Conservation (phyloP, 108 stramenopile genomes). For the Cyclostephanos tholiformis region DNA sequence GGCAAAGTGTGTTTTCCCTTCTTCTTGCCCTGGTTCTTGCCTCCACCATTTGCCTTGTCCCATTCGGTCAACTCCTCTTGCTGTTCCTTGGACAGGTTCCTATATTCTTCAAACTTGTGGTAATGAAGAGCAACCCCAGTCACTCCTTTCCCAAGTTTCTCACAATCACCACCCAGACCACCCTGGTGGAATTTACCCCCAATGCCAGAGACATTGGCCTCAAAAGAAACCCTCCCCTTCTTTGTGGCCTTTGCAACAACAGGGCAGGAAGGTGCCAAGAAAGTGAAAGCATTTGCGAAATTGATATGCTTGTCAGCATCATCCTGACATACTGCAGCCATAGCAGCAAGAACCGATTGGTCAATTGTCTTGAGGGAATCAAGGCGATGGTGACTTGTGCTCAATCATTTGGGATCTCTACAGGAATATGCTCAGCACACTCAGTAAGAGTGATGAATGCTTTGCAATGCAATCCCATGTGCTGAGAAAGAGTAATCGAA, state of each 20-base stretch:
- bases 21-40: no score
- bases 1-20: neutral
- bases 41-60: no score
- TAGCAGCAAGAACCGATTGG: neutral
- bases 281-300: neutral
- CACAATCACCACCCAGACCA: no score
- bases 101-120: neutral
- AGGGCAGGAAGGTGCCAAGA: neutral
- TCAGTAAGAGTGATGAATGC: no score
- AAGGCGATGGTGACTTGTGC: neutral
- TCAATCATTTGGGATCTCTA: neutral
- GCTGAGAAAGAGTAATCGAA: no score
- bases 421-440: no score
- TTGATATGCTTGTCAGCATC: neutral
- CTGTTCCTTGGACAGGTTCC: neutral
- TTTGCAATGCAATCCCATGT: no score
- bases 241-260: neutral
- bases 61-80: neutral
- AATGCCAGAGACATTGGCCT: neutral
- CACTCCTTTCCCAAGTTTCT: neutral
- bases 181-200: no score
- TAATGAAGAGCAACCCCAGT: neutral
- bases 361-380: neutral
- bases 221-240: neutral
- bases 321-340: neutral